These are phyloP conservation scores for Cercophora sp. DNA, from an alignment of 495 filamentous ascomycete species.

Conservation along the genomic window DNA sequence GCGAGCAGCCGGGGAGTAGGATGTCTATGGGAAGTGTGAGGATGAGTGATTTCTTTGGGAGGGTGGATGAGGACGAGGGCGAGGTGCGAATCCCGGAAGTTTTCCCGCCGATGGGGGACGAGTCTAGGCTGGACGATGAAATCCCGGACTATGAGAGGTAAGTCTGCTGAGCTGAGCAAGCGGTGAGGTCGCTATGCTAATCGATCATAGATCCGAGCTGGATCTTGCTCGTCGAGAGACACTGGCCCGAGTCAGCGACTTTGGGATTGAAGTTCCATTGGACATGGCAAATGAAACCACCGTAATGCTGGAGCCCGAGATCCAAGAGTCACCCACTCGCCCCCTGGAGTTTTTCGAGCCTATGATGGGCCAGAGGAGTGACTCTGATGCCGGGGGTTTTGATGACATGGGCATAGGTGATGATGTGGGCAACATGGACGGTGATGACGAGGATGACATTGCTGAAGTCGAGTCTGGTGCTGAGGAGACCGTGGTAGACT, in stretches of 20 bases:
- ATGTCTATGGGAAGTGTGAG: constrained; percentile 46
- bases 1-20: constrained; percentile 44
- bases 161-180: too few species aligned
- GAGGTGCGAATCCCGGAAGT: too few species aligned
- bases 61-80: constrained; percentile 33
- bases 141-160: constrained; percentile 23
- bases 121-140: constrained; percentile 12
- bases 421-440: constrained; percentile 13
- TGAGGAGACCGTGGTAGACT: constrained; percentile 7
- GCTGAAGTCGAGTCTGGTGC: constrained; percentile 14
- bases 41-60: constrained; percentile 56
- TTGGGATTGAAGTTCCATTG: constrained; percentile 42
- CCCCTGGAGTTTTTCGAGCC: constrained; percentile 13
- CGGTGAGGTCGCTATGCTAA: constrained; percentile 21
- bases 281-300: constrained; percentile 42
- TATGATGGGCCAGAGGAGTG: constrained; percentile 18
- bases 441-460: constrained; percentile 20
- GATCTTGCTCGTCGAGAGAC: constrained; percentile 33
- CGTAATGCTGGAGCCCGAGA: constrained; percentile 35
- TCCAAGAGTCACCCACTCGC: constrained; percentile 20
- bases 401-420: constrained; percentile 25
- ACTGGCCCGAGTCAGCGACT: constrained; percentile 38
- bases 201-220: constrained; percentile 30
- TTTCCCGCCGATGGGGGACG: too few species aligned
- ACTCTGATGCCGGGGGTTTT: constrained; percentile 1